phyloP scores from a whole-genome alignment of 169 alveolate species.

The Theileria orientalis region DNA sequence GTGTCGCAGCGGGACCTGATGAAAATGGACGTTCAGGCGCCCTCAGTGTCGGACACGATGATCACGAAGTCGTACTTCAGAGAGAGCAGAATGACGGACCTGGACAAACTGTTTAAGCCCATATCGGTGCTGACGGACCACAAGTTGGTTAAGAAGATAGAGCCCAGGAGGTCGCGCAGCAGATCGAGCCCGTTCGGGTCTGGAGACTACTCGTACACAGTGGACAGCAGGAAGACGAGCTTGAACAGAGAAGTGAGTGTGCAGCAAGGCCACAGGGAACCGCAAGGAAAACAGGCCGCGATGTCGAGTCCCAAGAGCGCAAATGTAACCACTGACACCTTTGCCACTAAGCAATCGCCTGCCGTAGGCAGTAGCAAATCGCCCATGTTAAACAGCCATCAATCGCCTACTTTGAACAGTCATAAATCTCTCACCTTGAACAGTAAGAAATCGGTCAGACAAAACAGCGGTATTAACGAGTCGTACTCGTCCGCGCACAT shows the following conservation, averaged over 20 bases:
- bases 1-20: not conserved
- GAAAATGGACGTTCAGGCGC: not conserved
- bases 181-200: too few species aligned
- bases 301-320: not conserved
- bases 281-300: not conserved
- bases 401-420: too few species aligned
- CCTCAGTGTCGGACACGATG: not conserved
- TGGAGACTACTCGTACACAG: too few species aligned
- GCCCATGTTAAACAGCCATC: not conserved
- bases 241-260: not conserved
- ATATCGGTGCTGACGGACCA: constrained; percentile 22
- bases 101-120: constrained; percentile 6
- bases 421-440: not conserved
- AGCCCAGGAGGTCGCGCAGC: too few species aligned
- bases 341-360: too few species aligned
- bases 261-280: not conserved
- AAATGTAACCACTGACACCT: too few species aligned
- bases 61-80: not conserved
- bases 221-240: constrained; percentile 1
- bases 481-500: not conserved
- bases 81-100: not conserved
- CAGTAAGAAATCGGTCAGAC: too few species aligned
- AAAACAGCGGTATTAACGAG: too few species aligned
- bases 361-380: not conserved
- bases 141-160: constrained; percentile 24